phyloP scores from a whole-genome alignment of 2,329 filamentous ascomycete species.

The Pezicula radicicola region DNA sequence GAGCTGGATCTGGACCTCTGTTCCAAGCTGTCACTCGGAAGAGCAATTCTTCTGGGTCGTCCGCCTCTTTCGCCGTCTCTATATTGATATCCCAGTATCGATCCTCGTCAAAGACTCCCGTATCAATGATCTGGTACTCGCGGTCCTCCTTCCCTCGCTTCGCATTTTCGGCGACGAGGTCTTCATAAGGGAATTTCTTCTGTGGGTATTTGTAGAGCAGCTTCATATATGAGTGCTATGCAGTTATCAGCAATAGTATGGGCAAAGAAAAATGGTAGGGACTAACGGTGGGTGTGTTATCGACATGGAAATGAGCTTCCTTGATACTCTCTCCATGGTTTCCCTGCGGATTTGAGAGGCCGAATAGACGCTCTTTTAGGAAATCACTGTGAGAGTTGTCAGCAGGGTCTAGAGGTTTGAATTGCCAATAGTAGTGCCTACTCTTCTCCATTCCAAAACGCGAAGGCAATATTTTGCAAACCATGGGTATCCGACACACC shows the following conservation, averaged over 20 bases:
- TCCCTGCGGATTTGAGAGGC: constrained; percentile 91
- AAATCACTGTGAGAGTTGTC: constrained; percentile 63
- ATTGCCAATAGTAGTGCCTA: constrained; percentile 40
- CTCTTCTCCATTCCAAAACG: constrained; percentile 98
- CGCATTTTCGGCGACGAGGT: constrained; percentile 81
- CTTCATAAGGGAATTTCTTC: constrained; percentile 84
- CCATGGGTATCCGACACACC: constrained; percentile 93
- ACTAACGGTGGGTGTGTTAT: constrained; percentile 71
- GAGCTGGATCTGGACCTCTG: constrained; percentile 83
- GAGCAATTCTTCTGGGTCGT: constrained; percentile 85
- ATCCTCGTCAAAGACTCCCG: constrained; percentile 82
- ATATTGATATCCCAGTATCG: constrained; percentile 97
- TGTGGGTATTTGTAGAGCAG: constrained; percentile 98
- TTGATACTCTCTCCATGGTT: constrained; percentile 98
- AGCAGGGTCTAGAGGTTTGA: constrained; percentile 7
- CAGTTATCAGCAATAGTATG: constrained; percentile 3
- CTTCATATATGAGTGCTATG: constrained; percentile 96
- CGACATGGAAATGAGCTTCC: constrained; percentile 92
- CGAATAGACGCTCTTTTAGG: constrained; percentile 92
- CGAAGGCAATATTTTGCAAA: constrained; percentile 87
- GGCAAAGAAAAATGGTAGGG: not conserved
- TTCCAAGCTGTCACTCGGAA: constrained; percentile 98
- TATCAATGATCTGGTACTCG: constrained; percentile 92
- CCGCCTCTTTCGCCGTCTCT: constrained; percentile 90
- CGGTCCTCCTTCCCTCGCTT: constrained; percentile 70